A percentile compares a stretch with the other conserved stretches of the same genome.
phyloP scores from a whole-genome alignment of 345 rosid genomes.

The Citropsis articulata region DNA sequence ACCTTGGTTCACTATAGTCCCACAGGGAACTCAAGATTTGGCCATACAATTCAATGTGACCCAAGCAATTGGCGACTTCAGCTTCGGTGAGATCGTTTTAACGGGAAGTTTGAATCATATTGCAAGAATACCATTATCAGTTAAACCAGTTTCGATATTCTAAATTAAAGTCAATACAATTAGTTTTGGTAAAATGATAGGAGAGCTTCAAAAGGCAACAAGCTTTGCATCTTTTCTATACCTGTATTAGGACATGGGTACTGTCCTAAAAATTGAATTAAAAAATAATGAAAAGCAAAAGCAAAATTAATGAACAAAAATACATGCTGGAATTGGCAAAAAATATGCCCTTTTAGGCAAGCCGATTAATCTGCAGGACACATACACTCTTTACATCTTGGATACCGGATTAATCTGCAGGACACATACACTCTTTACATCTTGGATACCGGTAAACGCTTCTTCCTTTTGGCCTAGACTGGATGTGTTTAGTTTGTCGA shows the following conservation, averaged over 20 bases:
- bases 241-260: background rate
- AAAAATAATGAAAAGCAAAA: background rate
- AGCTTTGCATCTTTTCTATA: background rate
- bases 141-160: constrained; percentile 32
- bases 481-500: constrained; percentile 87
- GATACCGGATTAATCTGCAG: no score
- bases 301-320: constrained; percentile 2
- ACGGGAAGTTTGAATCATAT: constrained; percentile 73
- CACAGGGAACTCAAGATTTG: constrained; percentile 44
- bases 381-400: constrained; percentile 89
- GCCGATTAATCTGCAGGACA: constrained; percentile 32
- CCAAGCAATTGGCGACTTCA: constrained; percentile 32
- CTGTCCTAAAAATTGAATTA: background rate
- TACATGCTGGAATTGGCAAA: background rate
- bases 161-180: background rate
- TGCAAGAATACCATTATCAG: constrained; percentile 58
- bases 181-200: background rate
- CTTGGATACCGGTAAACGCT: constrained; percentile 86
- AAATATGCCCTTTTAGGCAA: background rate
- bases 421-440: constrained; percentile 77
- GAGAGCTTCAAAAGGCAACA: background rate
- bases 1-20: constrained; percentile 51
- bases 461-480: constrained; percentile 73
- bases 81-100: constrained; percentile 69
- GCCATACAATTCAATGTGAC: constrained; percentile 49